Conservation (phyloP, 2,329 filamentous ascomycete species). For the Ceratocystis huliohia region DNA sequence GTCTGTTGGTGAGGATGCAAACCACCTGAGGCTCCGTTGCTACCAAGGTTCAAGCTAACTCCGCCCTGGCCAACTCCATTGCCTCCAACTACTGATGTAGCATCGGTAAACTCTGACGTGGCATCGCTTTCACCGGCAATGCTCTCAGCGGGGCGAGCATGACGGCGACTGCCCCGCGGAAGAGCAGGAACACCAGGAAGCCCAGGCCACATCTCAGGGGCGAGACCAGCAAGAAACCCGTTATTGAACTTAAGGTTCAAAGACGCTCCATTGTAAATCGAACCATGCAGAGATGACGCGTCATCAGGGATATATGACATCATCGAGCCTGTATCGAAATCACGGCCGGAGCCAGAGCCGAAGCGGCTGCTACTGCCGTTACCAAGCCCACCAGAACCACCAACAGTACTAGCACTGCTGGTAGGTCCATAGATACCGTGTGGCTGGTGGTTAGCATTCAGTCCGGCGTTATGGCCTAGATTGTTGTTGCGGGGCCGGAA, state of each 20-base stretch:
- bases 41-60: conserved; percentile 19
- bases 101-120: conserved; percentile 79
- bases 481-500: conserved; percentile 49
- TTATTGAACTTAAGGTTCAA: conserved; percentile 73
- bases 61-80: conserved; percentile 62
- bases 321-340: conserved; percentile 72
- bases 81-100: conserved; percentile 64
- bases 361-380: conserved; percentile 25
- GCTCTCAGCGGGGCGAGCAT: conserved; percentile 58
- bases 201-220: conserved; percentile 75
- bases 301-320: conserved; percentile 95
- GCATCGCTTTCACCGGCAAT: conserved; percentile 86
- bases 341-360: conserved; percentile 33
- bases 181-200: conserved; percentile 50
- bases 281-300: conserved; percentile 89
- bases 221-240: conserved; percentile 81
- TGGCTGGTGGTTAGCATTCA: conserved; percentile 2
- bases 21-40: not conserved
- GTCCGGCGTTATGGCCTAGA: conserved; percentile 15
- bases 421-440: conserved; percentile 23
- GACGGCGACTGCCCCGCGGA: conserved; percentile 53
- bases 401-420: not conserved
- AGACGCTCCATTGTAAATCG: conserved; percentile 73
- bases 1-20: conserved; percentile 2
- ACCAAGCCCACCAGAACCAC: conserved; percentile 16